phyloP scores from a whole-genome alignment of 2,329 filamentous ascomycete genomes.

The Canariomyces notabilis region DNA sequence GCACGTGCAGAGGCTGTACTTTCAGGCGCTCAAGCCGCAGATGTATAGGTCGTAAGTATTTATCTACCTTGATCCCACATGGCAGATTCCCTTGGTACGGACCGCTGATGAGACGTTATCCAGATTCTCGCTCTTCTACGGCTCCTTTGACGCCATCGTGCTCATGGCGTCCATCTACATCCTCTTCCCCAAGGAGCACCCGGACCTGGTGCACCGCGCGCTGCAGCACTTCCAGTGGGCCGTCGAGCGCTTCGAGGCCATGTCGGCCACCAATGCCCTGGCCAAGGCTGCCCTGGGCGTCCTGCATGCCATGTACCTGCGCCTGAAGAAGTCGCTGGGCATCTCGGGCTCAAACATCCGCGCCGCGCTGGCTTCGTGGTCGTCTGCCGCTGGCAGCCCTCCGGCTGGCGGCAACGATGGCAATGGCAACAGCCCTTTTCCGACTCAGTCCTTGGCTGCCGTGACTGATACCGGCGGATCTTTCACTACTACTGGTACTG shows the following conservation, averaged over 20 bases:
- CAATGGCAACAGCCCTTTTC: no score
- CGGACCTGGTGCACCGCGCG: slow-evolving; percentile 41
- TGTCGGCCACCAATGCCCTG: slow-evolving; percentile 49
- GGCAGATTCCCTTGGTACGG: background rate
- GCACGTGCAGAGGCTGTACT: slow-evolving; percentile 47
- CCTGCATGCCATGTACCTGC: slow-evolving; percentile 49
- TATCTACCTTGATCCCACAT: background rate
- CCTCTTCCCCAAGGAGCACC: slow-evolving; percentile 52
- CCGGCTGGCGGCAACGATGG: background rate
- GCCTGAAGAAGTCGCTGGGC: slow-evolving; percentile 47
- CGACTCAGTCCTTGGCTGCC: no score
- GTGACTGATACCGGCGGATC: no score
- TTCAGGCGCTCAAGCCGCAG: slow-evolving; percentile 43
- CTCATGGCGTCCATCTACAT: slow-evolving; percentile 58
- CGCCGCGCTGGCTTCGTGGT: background rate
- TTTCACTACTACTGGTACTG: no score
- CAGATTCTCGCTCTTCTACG: slow-evolving; percentile 54
- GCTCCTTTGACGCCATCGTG: slow-evolving; percentile 60
- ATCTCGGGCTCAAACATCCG: slow-evolving; percentile 11
- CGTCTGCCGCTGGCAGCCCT: background rate
- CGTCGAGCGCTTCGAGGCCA: slow-evolving; percentile 53
- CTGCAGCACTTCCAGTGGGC: slow-evolving; percentile 56
- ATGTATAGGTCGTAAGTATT: slow-evolving; percentile 43
- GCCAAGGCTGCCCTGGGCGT: slow-evolving; percentile 52
- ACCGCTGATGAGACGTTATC: background rate